Evolutionary conservation across 345 rosid species (phyloP), one percentile per base, ranked within the genome.

Genomic region (Eutrema yunnanense): DNA sequence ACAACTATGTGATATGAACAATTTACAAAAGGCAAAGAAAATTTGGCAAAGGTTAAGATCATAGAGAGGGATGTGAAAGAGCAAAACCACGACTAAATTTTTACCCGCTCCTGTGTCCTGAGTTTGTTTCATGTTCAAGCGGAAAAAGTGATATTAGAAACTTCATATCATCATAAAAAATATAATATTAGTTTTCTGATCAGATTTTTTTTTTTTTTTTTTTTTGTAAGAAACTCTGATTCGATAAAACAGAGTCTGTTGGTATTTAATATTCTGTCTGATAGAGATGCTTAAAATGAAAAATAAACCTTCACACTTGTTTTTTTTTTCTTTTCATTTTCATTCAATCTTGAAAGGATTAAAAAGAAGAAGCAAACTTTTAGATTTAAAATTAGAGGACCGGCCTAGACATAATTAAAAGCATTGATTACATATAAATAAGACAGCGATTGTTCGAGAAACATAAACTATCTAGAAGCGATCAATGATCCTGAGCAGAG

Each of bases 401-500:
- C 7, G 40, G 46, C 5, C 7, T 48, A 43, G 43, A 53, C 69
- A 71, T 61, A 30, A 13, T 58, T 58, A 58, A 55, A 30, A 43
- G 16, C 27, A 44, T 11, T 7, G 33, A 37, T 64, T 1, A 73
- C 30, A 59, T 6, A 50, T 4, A 5, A 19, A n/a, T 54, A 53
- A 43, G 69, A 53, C 6, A 46, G 54, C 16, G 64, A 55, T 3
- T 6, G 2, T 54, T 19, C 3, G 13, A 48, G 19, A 66, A 34
- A 54, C 3, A 47, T 0, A 41, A 51, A 67, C 6, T 41, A 22
- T 22, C 32, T 74, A 70, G 62, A 76, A 76, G 22, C 80, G 80
- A 64, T 76, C 75, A 57, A 70, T 27, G 55, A 76, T 71, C 76
- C 80, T 76, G 30, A 76, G 67, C 27, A 56, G 27, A 76, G 72